Base-by-base conservation (phyloP, 2,329 filamentous ascomycete genomes). In the Ophiostoma angusticollis region DNA sequence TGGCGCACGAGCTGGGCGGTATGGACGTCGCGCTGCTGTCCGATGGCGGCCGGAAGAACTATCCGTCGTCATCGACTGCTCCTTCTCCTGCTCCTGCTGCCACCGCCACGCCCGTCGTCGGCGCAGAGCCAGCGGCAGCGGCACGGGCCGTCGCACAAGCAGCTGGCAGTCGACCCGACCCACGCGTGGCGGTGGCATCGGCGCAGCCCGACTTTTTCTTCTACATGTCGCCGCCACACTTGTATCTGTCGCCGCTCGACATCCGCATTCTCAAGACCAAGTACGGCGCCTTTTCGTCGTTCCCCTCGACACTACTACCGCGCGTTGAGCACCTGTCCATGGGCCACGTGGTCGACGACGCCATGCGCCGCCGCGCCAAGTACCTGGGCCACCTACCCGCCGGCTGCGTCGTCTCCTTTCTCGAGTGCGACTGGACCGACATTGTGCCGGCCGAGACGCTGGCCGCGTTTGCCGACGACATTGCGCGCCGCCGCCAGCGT, bases 401-500 rank as follows among this genome's bases (percentile, higher is more conserved):
- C 36, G 87, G 87, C n/a, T 94, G 86, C 55, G 80, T 93, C 48
- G 83, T 95, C 30, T 85, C 72, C 48, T 94, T 94, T 51, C 59
- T 95, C 1, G 87, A 95, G 59, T 95, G 87, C 53, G 86, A 95
- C 56, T 95, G 87, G 87, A 86, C 84, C 3, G 86, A 93, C 48
- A 83, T 91, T 27, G 83, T 95, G 5, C 70, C 77, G 3, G 68
- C 77, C 1, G 79, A 84, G 36, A 71, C 84, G 4, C 64, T 95
- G n/a, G 76, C 76, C 28, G 69, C 70, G 1, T 95, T 94, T 58
- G 65, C 70, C n/a, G 61, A 67, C 0, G 85, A 94, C 43, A 80
- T 91, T 38, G 81, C 84, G 47, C 71, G 74, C 41, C 71, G 87
- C 38, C 70, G 85, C 40, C 85, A 80, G 57, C 71, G 73, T 39